Evolutionary conservation across 2,329 filamentous ascomycete species (phyloP).

Genomic region (Coniochaeta sp.): DNA sequence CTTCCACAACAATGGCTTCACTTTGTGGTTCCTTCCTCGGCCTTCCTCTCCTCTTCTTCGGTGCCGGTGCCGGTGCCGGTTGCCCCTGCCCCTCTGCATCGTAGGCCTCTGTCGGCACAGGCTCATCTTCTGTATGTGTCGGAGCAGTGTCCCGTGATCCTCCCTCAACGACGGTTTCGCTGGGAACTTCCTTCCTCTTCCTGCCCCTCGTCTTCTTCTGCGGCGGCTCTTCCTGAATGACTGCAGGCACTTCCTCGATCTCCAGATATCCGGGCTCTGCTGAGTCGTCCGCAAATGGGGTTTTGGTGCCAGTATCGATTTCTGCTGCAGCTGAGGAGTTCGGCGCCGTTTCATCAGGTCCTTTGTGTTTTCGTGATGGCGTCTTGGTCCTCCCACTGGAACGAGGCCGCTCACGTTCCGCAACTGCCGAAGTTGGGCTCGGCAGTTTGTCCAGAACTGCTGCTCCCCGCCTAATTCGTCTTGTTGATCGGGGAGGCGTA

Average conservation of each 20-base stretch:
- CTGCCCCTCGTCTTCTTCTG: constrained; percentile 19
- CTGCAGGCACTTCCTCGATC: background rate
- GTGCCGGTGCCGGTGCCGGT: constrained; percentile 8
- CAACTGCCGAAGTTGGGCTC: background rate
- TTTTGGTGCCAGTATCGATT: background rate
- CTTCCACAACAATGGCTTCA: background rate
- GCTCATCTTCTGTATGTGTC: background rate
- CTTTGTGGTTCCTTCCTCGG: background rate
- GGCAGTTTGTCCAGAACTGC: background rate
- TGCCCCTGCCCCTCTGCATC: background rate
- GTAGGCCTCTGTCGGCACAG: background rate
- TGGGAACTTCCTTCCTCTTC: constrained; percentile 15
- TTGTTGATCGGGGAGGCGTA: background rate
- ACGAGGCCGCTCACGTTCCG: background rate
- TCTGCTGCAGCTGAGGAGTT: background rate
- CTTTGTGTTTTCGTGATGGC: background rate
- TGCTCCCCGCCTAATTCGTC: background rate
- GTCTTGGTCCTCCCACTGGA: background rate
- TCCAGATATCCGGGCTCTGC: background rate
- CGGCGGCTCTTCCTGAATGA: constrained; percentile 5
- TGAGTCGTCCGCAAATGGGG: background rate
- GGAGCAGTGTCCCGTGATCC: background rate
- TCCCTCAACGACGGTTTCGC: background rate
- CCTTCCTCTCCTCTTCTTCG: background rate
- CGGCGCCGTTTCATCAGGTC: background rate